These are phyloP conservation scores for Isoetes taiwanensis DNA, from an alignment of 75 land plant genomes.

Conservation along the genomic window DNA sequence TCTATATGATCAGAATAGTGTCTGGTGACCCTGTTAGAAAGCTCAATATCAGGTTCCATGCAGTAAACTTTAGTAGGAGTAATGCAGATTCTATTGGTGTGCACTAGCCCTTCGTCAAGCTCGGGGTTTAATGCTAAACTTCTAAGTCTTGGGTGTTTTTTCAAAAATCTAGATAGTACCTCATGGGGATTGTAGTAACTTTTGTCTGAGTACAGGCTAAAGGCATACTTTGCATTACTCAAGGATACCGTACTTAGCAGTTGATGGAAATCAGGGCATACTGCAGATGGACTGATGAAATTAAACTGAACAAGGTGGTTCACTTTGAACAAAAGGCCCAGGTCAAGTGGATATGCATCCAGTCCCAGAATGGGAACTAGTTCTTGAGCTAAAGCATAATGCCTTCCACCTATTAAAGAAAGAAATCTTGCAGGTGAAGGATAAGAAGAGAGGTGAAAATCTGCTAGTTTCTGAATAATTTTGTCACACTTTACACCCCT, in stretches of 20 bases:
- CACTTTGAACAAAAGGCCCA: slow-evolving; percentile 42
- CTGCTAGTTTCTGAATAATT: slow-evolving; percentile 23
- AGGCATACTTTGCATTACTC: background rate
- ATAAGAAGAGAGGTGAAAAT: slow-evolving; percentile 29
- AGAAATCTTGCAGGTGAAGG: slow-evolving; percentile 17
- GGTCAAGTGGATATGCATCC: slow-evolving; percentile 9
- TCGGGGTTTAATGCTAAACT: too few species aligned
- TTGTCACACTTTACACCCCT: background rate
- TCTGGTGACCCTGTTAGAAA: slow-evolving; percentile 66
- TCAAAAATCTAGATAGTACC: too few species aligned
- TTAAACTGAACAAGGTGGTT: slow-evolving; percentile 45
- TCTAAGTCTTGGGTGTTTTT: too few species aligned
- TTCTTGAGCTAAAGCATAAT: slow-evolving; percentile 29
- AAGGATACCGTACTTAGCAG: slow-evolving; percentile 17
- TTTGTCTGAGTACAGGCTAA: too few species aligned
- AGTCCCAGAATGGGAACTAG: slow-evolving; percentile 57
- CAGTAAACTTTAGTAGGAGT: slow-evolving; percentile 77
- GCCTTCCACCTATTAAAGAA: slow-evolving; percentile 9
- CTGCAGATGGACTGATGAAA: background rate
- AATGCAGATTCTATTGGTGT: slow-evolving; percentile 47
- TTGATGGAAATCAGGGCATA: slow-evolving; percentile 22
- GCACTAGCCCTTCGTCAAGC: slow-evolving; percentile 35
- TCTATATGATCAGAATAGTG: slow-evolving; percentile 32
- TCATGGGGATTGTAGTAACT: too few species aligned
- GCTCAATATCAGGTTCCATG: slow-evolving; percentile 70